Base-by-base conservation (phyloP, 768 basidiomycete species). In the Harrya chromipes region DNA sequence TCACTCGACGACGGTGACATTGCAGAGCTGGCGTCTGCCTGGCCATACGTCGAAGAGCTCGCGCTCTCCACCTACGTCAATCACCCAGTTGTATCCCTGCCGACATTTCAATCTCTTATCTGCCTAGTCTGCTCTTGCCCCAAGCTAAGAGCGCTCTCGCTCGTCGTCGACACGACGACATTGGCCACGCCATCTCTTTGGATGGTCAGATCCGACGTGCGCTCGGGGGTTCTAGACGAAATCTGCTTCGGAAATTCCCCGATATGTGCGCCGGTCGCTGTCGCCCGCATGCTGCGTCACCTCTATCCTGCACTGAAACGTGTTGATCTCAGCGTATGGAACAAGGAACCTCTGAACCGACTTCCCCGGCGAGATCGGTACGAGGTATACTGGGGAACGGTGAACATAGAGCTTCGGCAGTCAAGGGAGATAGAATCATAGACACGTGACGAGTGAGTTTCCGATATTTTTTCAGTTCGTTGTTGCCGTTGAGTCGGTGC, bases 231-330 rank as follows among this genome's bases (percentile, higher is more conserved):
- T 2, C 47, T 64, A 2, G 20, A 36, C 0, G 38, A 44, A 0
- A 65, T 64, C 4, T 49, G 51, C 16, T 49, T 64, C 1, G 63
- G 59, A 11, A 67, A 64, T 12, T 59, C 65, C 2, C 54, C 50
- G 0, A 45, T 64, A 20, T n/a, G 10, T 9, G 42, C 48, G 0
- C 62, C 59, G 5, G 3, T 19, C 9, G 11, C 35, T 1, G 50
- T 65, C 20, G 54, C 62, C 1, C 38, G 37, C 11, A 16, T 49
- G 4, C 19, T 65, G 11, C 52, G 24, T 20, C 1, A 0, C 4
- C 54, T 67, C 36, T 64, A 49, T 14, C 65, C 60, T 3, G 37
- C 49, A 20, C n/a, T 67, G 31, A 44, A 47, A 24, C 50, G 44
- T 0, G 63, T 67, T 7, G 53, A 61, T 35, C 2, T 62, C 26